A percentile compares a stretch with the other conserved stretches of the same genome.
Conservation (phyloP, 768 basidiomycete species). For the Gymnopilus junonius region DNA sequence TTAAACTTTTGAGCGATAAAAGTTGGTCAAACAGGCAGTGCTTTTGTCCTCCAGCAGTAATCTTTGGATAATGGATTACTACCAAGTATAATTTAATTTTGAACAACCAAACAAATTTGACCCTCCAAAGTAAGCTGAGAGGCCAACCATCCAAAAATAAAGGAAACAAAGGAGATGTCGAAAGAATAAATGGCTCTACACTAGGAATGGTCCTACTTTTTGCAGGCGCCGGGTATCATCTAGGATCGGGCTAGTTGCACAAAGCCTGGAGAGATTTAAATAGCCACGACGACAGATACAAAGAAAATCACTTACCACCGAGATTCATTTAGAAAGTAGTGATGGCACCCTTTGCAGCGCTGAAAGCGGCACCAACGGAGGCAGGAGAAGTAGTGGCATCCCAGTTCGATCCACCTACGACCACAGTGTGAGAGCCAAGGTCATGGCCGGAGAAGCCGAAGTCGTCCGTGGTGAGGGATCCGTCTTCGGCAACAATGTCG, state of each 20-base stretch:
- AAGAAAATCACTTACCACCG: not conserved
- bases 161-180: not conserved
- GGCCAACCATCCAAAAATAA: not conserved
- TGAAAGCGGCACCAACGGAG: constrained; percentile 38
- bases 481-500: constrained; percentile 34
- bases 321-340: constrained; percentile 7
- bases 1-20: too few species aligned
- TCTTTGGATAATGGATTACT: not conserved
- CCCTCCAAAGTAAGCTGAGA: not conserved
- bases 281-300: not conserved
- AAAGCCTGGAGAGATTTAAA: not conserved
- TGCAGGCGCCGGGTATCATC: not conserved
- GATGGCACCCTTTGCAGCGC: constrained; percentile 30
- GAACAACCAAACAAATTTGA: not conserved
- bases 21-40: too few species aligned
- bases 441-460: constrained; percentile 45
- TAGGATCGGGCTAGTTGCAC: not conserved
- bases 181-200: not conserved
- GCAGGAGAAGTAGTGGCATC: constrained; percentile 22
- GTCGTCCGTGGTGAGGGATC: constrained; percentile 38
- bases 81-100: not conserved
- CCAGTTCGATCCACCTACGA: constrained; percentile 47
- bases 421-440: constrained; percentile 39
- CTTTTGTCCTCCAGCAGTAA: not conserved
- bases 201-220: not conserved